Conservation (phyloP, 1,139 yeast genomes). For the Wickerhamomyces sp. region DNA sequence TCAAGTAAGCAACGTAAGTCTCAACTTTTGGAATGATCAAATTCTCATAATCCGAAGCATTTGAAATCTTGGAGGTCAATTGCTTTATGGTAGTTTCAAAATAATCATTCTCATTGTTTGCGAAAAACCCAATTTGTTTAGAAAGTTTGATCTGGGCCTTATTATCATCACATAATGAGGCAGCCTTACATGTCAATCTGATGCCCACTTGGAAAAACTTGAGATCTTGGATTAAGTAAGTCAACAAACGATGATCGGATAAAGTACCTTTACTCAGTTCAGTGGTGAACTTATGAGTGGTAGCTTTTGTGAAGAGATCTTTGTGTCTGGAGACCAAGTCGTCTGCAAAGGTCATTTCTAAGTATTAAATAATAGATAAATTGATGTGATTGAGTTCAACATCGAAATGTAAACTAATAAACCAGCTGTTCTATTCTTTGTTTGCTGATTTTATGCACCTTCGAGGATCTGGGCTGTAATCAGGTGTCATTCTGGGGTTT, state of each 20-base stretch:
- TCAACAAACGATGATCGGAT: constrained; percentile 35
- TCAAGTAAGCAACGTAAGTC: constrained; percentile 34
- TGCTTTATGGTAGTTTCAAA: constrained; percentile 34
- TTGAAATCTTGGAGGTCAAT: constrained; percentile 19
- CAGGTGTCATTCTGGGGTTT: no score
- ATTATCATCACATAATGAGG: constrained; percentile 39
- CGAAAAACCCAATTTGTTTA: constrained; percentile 47
- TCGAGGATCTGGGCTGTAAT: no score
- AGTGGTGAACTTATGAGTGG: constrained; percentile 38
- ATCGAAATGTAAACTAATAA: no score
- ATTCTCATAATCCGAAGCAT: background rate
- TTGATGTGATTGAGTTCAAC: no score
- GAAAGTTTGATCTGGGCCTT: constrained; percentile 35
- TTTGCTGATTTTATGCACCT: no score
- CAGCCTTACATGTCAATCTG: constrained; percentile 39
- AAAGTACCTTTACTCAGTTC: constrained; percentile 44
- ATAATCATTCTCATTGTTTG: constrained; percentile 45
- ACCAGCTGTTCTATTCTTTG: no score
- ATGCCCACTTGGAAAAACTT: constrained; percentile 41
- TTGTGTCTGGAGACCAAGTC: constrained; percentile 22
- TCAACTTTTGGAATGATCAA: constrained; percentile 32
- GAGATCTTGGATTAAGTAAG: constrained; percentile 45
- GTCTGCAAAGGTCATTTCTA: constrained; percentile 9
- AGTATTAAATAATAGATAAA: no score
- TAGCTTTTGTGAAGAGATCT: constrained; percentile 27